Percentiles rank a stretch among this genome's conserved stretches.
Evolutionary conservation across 345 rosid species (phyloP).

Genomic region (Euphorbia pulcherrima): DNA sequence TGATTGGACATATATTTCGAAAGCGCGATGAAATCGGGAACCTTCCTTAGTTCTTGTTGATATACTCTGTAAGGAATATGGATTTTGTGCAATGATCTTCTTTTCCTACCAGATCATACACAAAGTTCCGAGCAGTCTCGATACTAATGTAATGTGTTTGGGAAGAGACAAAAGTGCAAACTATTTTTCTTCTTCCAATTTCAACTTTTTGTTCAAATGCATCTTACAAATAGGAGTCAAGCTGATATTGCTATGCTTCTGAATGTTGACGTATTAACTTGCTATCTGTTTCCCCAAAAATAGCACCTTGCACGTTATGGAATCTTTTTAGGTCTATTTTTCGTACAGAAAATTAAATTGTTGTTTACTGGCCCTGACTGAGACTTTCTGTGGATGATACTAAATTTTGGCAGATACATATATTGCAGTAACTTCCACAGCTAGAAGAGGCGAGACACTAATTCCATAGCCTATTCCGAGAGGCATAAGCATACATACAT

Average conservation of each 20-base stretch:
- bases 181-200: background rate
- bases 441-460: background rate
- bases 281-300: background rate
- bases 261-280: background rate
- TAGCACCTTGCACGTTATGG: background rate
- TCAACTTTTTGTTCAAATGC: background rate
- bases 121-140: background rate
- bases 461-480: constrained; percentile 5
- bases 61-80: background rate
- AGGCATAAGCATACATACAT: constrained; percentile 6
- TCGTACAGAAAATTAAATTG: background rate
- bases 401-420: constrained; percentile 12
- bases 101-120: background rate
- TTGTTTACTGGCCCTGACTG: background rate
- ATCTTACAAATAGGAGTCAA: too few species aligned
- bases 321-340: background rate
- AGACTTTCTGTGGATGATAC: background rate
- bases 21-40: background rate
- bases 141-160: background rate
- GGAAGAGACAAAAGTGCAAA: background rate
- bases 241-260: background rate
- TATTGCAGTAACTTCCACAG: background rate
- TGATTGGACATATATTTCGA: background rate
- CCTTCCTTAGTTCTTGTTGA: background rate
- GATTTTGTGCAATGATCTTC: background rate